Percentiles rank a stretch among this genome's conserved stretches.
Evolutionary conservation across 1,139 yeast species (phyloP).

Genomic region (Zygoascus sp.): DNA sequence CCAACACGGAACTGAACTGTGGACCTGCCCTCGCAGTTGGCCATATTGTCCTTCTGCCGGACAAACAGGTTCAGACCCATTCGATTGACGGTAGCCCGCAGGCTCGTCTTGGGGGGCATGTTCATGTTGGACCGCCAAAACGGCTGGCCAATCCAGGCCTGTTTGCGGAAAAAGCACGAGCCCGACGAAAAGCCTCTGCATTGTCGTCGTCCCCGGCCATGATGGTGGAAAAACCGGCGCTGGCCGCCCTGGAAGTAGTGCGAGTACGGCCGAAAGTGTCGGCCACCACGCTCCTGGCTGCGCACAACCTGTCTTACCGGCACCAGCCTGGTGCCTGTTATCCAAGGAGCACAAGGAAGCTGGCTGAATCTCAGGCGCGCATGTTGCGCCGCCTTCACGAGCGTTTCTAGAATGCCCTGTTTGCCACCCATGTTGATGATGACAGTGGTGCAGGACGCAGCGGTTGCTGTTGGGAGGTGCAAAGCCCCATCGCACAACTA

Average conservation of each 20-base stretch:
- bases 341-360: background rate
- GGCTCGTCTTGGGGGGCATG: background rate
- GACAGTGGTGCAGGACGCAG: background rate
- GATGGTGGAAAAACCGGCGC: background rate
- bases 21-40: too few species aligned
- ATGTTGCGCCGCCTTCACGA: slow-evolving; percentile 2
- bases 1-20: too few species aligned
- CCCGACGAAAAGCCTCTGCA: background rate
- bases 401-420: background rate
- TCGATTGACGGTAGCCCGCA: slow-evolving; percentile 2
- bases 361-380: background rate
- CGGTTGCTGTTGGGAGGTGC: background rate
- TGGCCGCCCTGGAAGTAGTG: background rate
- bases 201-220: too few species aligned
- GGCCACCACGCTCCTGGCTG: background rate
- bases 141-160: slow-evolving; percentile 4
- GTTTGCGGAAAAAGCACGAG: background rate
- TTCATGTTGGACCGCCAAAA: slow-evolving; percentile 10
- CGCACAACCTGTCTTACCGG: background rate
- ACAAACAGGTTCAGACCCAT: slow-evolving; percentile 7
- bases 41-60: background rate
- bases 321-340: background rate
- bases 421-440: slow-evolving; percentile 3
- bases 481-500: too few species aligned
- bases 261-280: background rate